Conservation (phyloP, 208 protist species). For the Leishmania mexicana region DNA sequence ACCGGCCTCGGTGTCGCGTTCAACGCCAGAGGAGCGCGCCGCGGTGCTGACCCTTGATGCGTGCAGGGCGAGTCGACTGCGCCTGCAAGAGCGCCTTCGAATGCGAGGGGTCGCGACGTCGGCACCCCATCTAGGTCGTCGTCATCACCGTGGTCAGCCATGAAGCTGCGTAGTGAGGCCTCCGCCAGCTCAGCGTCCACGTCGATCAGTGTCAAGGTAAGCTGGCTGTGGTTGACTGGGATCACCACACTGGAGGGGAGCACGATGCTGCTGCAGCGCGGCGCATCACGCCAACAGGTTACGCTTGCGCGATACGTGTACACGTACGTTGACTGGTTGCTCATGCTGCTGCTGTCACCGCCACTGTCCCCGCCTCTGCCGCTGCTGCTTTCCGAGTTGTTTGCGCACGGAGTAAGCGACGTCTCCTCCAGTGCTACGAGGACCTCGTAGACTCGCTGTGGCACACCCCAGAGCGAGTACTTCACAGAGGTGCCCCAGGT, state of each 20-base stretch:
- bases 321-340: constrained; percentile 15
- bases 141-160: not conserved
- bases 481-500: not conserved
- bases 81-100: not conserved
- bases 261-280: constrained; percentile 64
- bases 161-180: constrained; percentile 24
- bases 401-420: constrained; percentile 14
- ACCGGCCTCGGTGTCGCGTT: not conserved
- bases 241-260: constrained; percentile 59
- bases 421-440: constrained; percentile 53
- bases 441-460: constrained; percentile 31
- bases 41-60: not conserved
- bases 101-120: not conserved
- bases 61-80: not conserved
- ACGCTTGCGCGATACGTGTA: constrained; percentile 57
- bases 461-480: not conserved
- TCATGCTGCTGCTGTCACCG: not conserved
- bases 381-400: constrained; percentile 1
- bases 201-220: constrained; percentile 63
- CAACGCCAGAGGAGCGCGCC: not conserved
- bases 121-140: not conserved
- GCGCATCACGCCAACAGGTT: constrained; percentile 39
- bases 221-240: constrained; percentile 32
- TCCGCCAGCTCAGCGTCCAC: constrained; percentile 58
- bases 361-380: not conserved